Evolutionary conservation across 2,329 filamentous ascomycete genomes (phyloP), one percentile per base, ranked within the genome.

Genomic region (Colletotrichum brevisporum): DNA sequence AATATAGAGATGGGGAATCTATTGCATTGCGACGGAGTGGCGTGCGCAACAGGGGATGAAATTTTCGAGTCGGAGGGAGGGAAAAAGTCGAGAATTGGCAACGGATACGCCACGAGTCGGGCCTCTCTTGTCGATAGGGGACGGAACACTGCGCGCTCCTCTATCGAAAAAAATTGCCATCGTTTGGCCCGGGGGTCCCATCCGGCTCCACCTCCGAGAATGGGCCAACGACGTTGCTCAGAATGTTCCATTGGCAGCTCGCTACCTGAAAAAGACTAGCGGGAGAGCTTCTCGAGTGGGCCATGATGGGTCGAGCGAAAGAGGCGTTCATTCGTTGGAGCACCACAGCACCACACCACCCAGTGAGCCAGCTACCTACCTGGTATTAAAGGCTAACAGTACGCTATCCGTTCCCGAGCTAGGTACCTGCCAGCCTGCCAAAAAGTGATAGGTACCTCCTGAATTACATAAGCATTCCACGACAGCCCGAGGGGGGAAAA

Each of bases 1-100:
- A 70, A 58, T 54, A 56, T 60, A 66, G 43, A 66, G 69, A 27
- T 57, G 69, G 59, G 39, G 57, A 31, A 52, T 51, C 21, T 52
- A 43, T 43, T 56, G 56, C 60, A 51, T 51, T 52, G 27, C 53
- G 64, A 55, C 57, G 31, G 39, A 24, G 41, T 4, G 24, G 45
- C 52, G 48, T 39, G 52, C 53, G 55, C 51, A 55, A 47, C 21
- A 31, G 31, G 27, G 54, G 65, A 41, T 31, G n/a, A 54, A 31
- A 36, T n/a, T 50, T 36, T 56, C 16, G 48, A 10, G 63, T 13
- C 13, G 15, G 6, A 24, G 10, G 21, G 52, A 57, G 53, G 47
- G 15, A 13, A 50, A 21, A 10, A 50, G 31, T 10, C 31, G 3
- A 36, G 31, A 21, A 12, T 50, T n/a, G 18, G 47, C 21, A 24